Base-by-base conservation (phyloP, 257 asterid species). In the Solanum sejunctum region DNA sequence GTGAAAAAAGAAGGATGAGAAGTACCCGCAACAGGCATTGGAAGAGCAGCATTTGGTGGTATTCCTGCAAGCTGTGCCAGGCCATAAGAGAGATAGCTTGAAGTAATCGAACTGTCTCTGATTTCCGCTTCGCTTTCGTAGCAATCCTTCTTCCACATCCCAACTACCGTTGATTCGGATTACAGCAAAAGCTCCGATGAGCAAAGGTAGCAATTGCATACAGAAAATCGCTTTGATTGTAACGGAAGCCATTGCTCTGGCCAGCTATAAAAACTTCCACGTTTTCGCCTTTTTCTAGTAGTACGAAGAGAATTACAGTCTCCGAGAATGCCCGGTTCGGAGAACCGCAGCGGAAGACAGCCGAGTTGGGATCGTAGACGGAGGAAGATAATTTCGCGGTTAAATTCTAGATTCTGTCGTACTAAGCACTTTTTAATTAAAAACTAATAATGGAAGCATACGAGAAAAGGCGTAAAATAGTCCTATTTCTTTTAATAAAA, bases 51-150 rank as follows among this genome's bases (percentile, higher is more conserved):
- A 95, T 10, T 18, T 88, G 85, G 85, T 90, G 23, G 91, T 90
- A 84, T 70, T 83, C 57, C 93, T 92, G 89, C 99, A 95, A 49
- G 85, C 78, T 6, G 99, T 93, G 75, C 92, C 97, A 45, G 97
- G 97, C 99, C 98, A 95, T 85, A 90, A 95, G 78, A 95, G 96
- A 64, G 98, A 87, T 67, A 95, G 88, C 92, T 86, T 88, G 89
- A 93, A 94, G 87, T 91, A 95, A 88, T 95, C 99, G 58, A 95
- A 95, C 84, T 90, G 96, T 88, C 97, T 91, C 88, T 90, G 97
- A 9, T 84, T 18, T 80, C 64, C 78, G 39, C 26, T 85, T 49
- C 41, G 10, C 12, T 80, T 83, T 63, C 85, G 87, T 83, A 89
- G 89, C 61, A 71, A 61, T 23, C 87, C 86, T 80, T n/a, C 64